Conservation (phyloP, 805 yeast genomes). For the Zygosaccharomyces pseudorouxii region DNA sequence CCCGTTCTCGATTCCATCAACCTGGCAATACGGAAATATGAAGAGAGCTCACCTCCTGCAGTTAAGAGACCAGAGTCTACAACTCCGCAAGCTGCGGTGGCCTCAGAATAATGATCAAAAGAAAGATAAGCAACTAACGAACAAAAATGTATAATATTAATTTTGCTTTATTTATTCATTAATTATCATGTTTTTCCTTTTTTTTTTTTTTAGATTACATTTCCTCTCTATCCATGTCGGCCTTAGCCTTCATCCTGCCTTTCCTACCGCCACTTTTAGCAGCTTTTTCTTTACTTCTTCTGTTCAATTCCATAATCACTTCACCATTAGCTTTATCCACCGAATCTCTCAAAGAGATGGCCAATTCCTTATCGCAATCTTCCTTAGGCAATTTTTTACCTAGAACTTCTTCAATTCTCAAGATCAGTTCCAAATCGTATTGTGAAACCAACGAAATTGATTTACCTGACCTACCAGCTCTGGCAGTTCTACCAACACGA, state of each 20-base stretch:
- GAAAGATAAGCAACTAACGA: background rate
- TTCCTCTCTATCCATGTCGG: slow-evolving; percentile 46
- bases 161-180: background rate
- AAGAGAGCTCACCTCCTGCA: slow-evolving; percentile 25
- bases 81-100: background rate
- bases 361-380: slow-evolving; percentile 68
- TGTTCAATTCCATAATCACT: slow-evolving; percentile 68
- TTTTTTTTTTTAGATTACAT: slow-evolving; percentile 16
- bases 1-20: slow-evolving; percentile 44
- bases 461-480: slow-evolving; percentile 87
- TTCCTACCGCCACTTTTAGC: slow-evolving; percentile 39
- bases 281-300: slow-evolving; percentile 57
- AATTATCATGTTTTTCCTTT: background rate
- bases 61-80: background rate
- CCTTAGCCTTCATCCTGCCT: slow-evolving; percentile 38
- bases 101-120: background rate
- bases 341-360: slow-evolving; percentile 71
- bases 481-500: slow-evolving; percentile 92
- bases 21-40: slow-evolving; percentile 46
- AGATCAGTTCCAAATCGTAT: slow-evolving; percentile 83
- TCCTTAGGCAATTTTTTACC: slow-evolving; percentile 83
- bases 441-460: slow-evolving; percentile 88
- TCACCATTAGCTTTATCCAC: slow-evolving; percentile 91
- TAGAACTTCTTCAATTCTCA: slow-evolving; percentile 84
- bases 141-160: background rate